A percentile compares a stretch with the other conserved stretches of the same genome.
Evolutionary conservation across 345 rosid species (phyloP).

Genomic region (Salix udensis): DNA sequence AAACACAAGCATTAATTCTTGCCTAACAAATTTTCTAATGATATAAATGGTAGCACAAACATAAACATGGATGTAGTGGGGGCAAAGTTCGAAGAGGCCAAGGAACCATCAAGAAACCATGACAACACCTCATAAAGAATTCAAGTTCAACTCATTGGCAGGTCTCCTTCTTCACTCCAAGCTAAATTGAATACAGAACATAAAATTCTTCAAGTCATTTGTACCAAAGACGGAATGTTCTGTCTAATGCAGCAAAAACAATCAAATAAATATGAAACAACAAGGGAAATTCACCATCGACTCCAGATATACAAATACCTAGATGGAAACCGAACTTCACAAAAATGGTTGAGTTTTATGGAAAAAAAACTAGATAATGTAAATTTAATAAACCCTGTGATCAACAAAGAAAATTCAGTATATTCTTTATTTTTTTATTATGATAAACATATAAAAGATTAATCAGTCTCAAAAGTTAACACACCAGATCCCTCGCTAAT

Average conservation of each 20-base stretch:
- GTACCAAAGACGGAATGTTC: too few species aligned
- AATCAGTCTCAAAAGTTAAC: conserved; percentile 17
- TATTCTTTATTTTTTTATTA: background rate
- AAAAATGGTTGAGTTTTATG: background rate
- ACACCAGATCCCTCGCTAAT: conserved; percentile 33
- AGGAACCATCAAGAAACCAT: too few species aligned
- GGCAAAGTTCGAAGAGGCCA: too few species aligned
- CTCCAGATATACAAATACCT: background rate
- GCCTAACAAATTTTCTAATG: too few species aligned
- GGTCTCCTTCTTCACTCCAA: too few species aligned
- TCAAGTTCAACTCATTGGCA: too few species aligned
- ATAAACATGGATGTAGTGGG: too few species aligned
- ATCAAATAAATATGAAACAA: background rate
- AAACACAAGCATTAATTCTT: too few species aligned
- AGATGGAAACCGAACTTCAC: background rate
- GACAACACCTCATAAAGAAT: too few species aligned
- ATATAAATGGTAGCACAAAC: too few species aligned
- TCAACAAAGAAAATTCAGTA: conserved; percentile 14
- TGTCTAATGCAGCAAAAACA: background rate
- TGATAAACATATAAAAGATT: conserved; percentile 1
- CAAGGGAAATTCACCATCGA: background rate
- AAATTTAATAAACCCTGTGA: conserved; percentile 21
- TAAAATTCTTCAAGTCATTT: too few species aligned
- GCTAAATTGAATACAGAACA: too few species aligned
- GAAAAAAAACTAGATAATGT: conserved; percentile 1